Evolutionary conservation across 768 basidiomycete genomes (phyloP), one percentile per base, ranked within the genome.

Genomic region (Tulasnella sp.): DNA sequence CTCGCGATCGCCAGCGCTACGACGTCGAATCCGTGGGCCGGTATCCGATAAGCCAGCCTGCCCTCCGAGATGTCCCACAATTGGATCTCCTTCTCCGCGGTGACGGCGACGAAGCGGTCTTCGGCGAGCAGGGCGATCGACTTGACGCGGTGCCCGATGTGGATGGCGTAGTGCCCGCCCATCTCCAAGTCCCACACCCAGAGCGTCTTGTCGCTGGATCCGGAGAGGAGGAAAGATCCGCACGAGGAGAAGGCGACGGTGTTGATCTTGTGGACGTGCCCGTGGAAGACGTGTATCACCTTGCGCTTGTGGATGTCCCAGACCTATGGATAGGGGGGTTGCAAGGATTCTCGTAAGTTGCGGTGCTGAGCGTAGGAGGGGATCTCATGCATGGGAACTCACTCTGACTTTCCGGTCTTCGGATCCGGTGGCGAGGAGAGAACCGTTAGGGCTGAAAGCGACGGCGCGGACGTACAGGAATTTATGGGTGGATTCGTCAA

Each of bases 261-360:
- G 71, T 73, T 73, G 71, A 73, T 48, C 40, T 42, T 73, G 46
- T 73, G 71, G 40, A 42, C 46, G 71, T 73, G 71, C 11, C 71
- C 71, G n/a, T 40, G 40, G 23, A 73, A 48, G 40, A 37, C 37
- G n/a, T 48, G 40, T 29, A 73, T 73, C 5, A 73, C n/a, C 40
- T 42, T 48, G 46, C 71, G 29, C 4, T 29, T 73, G 40, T 73
- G 26, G 46, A 48, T 48, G 37, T 73, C 46, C 71, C 71, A 73
- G 20, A 73, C 61, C 61, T 67, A 11, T 20, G 1, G 55, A 23
- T 10, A 57, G 13, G 29, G n/a, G n/a, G 16, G 44, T 2, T 2
- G 35, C 35, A 5, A 2, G 35, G 35, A 35, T 35, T 5, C 2
- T 35, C 35, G 35, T 35, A 35, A 35, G 35, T 35, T 5, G 35